Conservation (phyloP, 495 filamentous ascomycete species). For the Hyphodiscus hymeniophilus region DNA sequence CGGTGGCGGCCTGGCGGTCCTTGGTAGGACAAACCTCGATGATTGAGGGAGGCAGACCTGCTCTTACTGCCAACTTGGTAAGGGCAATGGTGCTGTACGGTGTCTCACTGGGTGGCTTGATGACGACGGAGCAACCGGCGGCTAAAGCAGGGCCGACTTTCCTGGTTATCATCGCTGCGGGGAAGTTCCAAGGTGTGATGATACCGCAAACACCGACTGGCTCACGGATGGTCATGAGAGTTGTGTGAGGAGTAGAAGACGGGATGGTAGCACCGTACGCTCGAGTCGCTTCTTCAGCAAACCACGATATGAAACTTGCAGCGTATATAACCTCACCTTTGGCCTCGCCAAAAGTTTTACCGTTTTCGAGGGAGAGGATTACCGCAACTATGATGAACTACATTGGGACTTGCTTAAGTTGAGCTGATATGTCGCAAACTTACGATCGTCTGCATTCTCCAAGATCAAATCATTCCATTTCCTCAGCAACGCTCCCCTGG, state of each 20-base stretch:
- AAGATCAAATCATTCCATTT: conserved; percentile 77
- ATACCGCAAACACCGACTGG: conserved; percentile 30
- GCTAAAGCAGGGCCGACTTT: conserved; percentile 31
- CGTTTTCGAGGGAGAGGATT: conserved; percentile 49
- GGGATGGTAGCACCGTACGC: conserved; percentile 48
- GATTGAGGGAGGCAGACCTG: conserved; percentile 47
- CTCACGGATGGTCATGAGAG: conserved; percentile 24
- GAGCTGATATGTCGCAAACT: background rate
- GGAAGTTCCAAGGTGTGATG: conserved; percentile 36
- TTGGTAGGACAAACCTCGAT: conserved; percentile 49
- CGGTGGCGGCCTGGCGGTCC: conserved; percentile 51
- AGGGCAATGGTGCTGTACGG: conserved; percentile 44
- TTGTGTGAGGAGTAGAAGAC: conserved; percentile 9
- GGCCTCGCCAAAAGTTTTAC: conserved; percentile 47
- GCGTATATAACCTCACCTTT: conserved; percentile 46
- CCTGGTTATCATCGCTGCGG: conserved; percentile 32
- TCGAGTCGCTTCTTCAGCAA: conserved; percentile 48
- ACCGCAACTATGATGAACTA: conserved; percentile 2
- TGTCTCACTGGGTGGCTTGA: conserved; percentile 56
- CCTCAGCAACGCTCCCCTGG: conserved; percentile 69
- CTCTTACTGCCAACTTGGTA: conserved; percentile 44
- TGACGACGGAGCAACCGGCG: conserved; percentile 51
- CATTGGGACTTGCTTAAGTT: background rate
- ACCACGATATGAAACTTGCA: conserved; percentile 53
- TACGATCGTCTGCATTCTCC: conserved; percentile 1